Evolutionary conservation across 1,139 yeast genomes (phyloP).

Genomic region (Blastobotrys persicus): DNA sequence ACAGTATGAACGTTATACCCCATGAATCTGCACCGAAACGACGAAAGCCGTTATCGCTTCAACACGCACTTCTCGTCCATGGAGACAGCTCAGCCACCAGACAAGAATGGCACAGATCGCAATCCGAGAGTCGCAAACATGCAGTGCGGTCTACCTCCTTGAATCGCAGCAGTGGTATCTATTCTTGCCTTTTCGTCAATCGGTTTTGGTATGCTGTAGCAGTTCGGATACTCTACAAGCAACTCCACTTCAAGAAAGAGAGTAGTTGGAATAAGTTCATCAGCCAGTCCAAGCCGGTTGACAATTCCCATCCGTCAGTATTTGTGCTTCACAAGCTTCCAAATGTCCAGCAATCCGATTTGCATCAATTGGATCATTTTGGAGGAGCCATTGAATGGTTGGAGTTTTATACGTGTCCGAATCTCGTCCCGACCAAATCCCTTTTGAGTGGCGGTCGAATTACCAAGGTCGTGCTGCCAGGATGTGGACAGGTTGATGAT

Average conservation of each 20-base stretch:
- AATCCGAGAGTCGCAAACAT: constrained; percentile 19
- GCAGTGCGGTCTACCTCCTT: background rate
- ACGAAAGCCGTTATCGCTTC: constrained; percentile 63
- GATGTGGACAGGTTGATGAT: constrained; percentile 63
- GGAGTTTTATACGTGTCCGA: constrained; percentile 83
- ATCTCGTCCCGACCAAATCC: constrained; percentile 54
- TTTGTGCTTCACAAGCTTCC: constrained; percentile 51
- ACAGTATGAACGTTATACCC: constrained; percentile 50
- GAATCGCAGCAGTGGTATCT: constrained; percentile 38
- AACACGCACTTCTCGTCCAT: constrained; percentile 58
- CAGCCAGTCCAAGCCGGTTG: constrained; percentile 17
- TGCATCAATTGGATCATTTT: constrained; percentile 43
- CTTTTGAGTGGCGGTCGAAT: constrained; percentile 46
- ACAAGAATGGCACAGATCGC: constrained; percentile 47
- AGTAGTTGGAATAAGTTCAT: constrained; percentile 48
- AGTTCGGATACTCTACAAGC: constrained; percentile 51
- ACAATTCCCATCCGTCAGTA: constrained; percentile 36
- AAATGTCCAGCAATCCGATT: constrained; percentile 44
- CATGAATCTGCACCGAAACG: constrained; percentile 57
- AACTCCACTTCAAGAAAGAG: constrained; percentile 54
- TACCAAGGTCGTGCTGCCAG: constrained; percentile 67
- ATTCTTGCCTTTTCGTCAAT: constrained; percentile 66
- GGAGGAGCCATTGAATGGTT: constrained; percentile 59
- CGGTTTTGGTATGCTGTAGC: constrained; percentile 61
- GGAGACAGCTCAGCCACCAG: constrained; percentile 55